phyloP scores from a whole-genome alignment of 805 yeast species.

The Kazachstania psychrophila region DNA sequence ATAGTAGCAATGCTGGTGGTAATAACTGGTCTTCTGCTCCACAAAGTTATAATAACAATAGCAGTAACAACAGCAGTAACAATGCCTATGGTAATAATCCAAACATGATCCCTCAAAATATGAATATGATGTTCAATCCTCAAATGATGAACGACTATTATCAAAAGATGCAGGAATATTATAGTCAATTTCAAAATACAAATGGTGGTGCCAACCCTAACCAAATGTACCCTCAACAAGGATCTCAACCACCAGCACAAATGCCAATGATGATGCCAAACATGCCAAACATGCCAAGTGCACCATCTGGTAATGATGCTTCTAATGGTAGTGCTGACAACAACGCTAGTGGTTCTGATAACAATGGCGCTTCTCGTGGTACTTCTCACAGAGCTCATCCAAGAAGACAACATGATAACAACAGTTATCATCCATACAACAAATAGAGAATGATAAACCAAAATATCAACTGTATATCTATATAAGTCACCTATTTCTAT shows the following conservation, averaged over 20 bases:
- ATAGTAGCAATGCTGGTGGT: background rate
- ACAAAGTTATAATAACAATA: background rate
- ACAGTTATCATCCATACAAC: slow-evolving; percentile 4
- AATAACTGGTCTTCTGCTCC: background rate
- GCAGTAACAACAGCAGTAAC: background rate
- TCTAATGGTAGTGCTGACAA: slow-evolving; percentile 17
- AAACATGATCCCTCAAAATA: background rate
- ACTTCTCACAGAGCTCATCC: background rate
- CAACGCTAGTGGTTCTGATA: slow-evolving; percentile 7
- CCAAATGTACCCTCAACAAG: slow-evolving; percentile 28
- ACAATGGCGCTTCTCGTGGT: slow-evolving; percentile 21
- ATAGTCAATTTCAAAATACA: slow-evolving; percentile 28
- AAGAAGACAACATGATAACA: slow-evolving; percentile 6
- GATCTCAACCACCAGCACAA: slow-evolving; percentile 12
- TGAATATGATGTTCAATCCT: slow-evolving; percentile 32
- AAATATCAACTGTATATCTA: too few relatives aligned
- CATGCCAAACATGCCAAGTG: slow-evolving; percentile 1
- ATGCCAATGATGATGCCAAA: slow-evolving; percentile 2
- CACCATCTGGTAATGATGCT: slow-evolving; percentile 1
- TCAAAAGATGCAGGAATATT: slow-evolving; percentile 50
- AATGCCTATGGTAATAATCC: background rate
- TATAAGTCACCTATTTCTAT: too few relatives aligned
- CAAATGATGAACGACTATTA: slow-evolving; percentile 58
- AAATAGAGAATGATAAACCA: too few relatives aligned
- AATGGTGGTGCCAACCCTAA: slow-evolving; percentile 26